These are phyloP conservation scores for Stenogyne calaminthoides DNA, from an alignment of 305 asterid genomes.

Conservation along the genomic window DNA sequence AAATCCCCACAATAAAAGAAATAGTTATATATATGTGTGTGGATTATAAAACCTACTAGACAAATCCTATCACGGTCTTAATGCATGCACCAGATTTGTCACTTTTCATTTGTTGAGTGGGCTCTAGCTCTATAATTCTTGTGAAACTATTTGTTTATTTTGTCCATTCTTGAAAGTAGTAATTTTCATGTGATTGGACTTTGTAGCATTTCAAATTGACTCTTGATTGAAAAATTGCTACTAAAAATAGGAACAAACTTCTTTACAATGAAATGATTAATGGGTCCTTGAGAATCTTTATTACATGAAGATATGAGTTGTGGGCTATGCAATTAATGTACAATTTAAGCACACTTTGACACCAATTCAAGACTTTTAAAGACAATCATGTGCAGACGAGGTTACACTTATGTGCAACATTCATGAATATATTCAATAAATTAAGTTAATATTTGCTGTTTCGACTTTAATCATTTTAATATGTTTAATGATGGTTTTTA, in stretches of 20 bases:
- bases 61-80: slow-evolving; percentile 8
- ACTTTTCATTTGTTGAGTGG: slow-evolving; percentile 16
- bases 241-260: slow-evolving; percentile 17
- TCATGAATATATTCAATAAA: slow-evolving; percentile 21
- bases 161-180: slow-evolving; percentile 11
- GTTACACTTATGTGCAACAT: slow-evolving; percentile 22
- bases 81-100: slow-evolving; percentile 6
- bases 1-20: background rate
- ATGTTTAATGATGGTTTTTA: too few relatives aligned
- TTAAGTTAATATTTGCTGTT: background rate
- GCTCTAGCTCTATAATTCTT: slow-evolving; percentile 22
- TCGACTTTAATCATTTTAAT: slow-evolving; percentile 22
- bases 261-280: slow-evolving; percentile 27
- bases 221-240: slow-evolving; percentile 27
- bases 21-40: background rate
- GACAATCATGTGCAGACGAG: slow-evolving; percentile 32
- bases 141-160: background rate
- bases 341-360: slow-evolving; percentile 22
- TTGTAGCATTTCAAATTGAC: slow-evolving; percentile 3
- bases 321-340: slow-evolving; percentile 7
- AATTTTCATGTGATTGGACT: slow-evolving; percentile 8
- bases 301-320: slow-evolving; percentile 14
- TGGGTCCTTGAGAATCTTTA: slow-evolving; percentile 34
- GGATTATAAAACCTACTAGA: background rate
- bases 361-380: slow-evolving; percentile 21